Percentiles rank a stretch among this genome's conserved stretches.
These are phyloP conservation scores for Calonectria pteridis DNA, from an alignment of 2,329 filamentous ascomycete genomes.

Conservation along the genomic window DNA sequence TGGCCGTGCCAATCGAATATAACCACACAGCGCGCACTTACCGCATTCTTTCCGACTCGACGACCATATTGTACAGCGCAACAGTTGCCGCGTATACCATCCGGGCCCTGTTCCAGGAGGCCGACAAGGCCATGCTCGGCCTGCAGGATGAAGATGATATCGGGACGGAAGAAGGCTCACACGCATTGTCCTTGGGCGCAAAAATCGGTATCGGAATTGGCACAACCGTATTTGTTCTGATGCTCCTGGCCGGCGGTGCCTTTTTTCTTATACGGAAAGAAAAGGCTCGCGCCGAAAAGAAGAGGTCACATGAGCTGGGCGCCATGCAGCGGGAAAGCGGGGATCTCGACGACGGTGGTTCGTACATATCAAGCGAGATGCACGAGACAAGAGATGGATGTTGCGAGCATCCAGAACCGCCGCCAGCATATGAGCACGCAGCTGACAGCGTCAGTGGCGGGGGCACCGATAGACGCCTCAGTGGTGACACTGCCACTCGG, in stretches of 20 bases:
- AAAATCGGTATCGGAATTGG: conserved; percentile 53
- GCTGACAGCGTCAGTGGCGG: conserved; percentile 38
- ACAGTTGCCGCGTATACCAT: conserved; percentile 54
- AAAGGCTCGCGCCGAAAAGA: conserved; percentile 30
- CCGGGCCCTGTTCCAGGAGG: conserved; percentile 53
- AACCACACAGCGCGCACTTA: conserved; percentile 52
- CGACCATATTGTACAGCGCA: conserved; percentile 53
- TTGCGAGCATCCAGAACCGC: conserved; percentile 41
- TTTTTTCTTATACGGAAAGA: conserved; percentile 46
- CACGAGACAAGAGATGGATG: conserved; percentile 28
- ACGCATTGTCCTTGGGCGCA: conserved; percentile 45
- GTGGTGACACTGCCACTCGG: conserved; percentile 36
- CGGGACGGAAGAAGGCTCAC: conserved; percentile 29
- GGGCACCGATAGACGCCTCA: conserved; percentile 40
- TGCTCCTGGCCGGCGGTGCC: conserved; percentile 43
- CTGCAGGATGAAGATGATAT: conserved; percentile 50
- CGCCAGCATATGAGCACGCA: conserved; percentile 48
- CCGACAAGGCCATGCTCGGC: conserved; percentile 50
- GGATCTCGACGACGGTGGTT: conserved; percentile 26
- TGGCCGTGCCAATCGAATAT: conserved; percentile 54
- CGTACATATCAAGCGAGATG: conserved; percentile 31
- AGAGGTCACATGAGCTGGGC: conserved; percentile 40
- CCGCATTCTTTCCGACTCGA: conserved; percentile 49
- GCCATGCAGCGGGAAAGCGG: conserved; percentile 35
- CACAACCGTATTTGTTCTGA: conserved; percentile 45